Evolutionary conservation across 1,284 basidiomycete genomes (phyloP), one percentile per base, ranked within the genome.

Genomic region (Peniophora sp.): DNA sequence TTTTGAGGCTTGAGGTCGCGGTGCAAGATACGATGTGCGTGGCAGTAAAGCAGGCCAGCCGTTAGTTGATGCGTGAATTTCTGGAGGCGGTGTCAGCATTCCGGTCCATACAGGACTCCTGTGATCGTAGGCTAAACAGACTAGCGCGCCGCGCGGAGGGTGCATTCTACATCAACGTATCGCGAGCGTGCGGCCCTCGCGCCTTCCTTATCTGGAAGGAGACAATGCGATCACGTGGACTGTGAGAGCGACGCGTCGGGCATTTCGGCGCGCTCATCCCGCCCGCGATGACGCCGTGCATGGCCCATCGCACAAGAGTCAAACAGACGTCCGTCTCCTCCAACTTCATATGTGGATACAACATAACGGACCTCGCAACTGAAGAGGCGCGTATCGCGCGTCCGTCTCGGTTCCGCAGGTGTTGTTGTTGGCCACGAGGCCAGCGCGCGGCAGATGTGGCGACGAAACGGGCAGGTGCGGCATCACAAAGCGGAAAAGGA

Each of bases 1-100:
- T 99, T 99, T 70, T 99, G 96, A 0, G 96, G 97, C 69, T 99
- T 99, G 57, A 99, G 78, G 68, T 99, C 96, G 45, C 96, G 87
- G 63, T 99, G 96, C 15, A 99, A 79, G 58, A 99, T 97, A 34
- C 96, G 83, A 65, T 97, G 94, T 15, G 93, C 88, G 65, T 99
- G 96, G 67, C 96, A 97, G 69, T 95, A 98, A 52, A 90, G 79
- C 48, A 98, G 83, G 24, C 96, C 96, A 52, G 89, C 80, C 53
- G 81, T 83, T 51, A 95, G 78, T 67, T 95, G 91, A 63, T 87
- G 79, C 52, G 90, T 91, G 68, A 96, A 94, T 86, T 91, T 92
- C 91, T 93, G 66, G 23, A 36, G 50, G 41, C 24, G 54, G 48
- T 39, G 23, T 5, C 35, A 14, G 23, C 37, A 47, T 23, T 12